These are phyloP conservation scores for Rhododendron simsii DNA, from an alignment of 148 eudicot genomes.

Conservation along the genomic window DNA sequence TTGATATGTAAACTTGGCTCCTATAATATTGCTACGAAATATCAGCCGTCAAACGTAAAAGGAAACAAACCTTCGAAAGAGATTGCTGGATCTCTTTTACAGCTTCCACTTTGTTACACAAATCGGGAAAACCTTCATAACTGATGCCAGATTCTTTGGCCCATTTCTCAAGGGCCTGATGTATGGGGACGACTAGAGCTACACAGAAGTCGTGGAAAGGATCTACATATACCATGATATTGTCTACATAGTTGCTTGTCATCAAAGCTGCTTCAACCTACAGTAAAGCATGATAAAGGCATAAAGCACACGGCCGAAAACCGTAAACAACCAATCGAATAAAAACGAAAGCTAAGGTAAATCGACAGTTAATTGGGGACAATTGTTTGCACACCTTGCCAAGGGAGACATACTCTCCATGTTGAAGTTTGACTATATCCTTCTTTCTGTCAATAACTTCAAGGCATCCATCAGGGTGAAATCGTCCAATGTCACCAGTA, in stretches of 20 bases:
- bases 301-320: background rate
- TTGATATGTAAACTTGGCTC: background rate
- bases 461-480: constrained; percentile 95
- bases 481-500: constrained; percentile 89
- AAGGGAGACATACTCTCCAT: constrained; percentile 96
- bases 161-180: constrained; percentile 74
- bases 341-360: background rate
- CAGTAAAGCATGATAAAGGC: constrained; percentile 10
- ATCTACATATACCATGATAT: constrained; percentile 80
- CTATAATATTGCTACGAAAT: background rate
- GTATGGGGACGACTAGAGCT: constrained; percentile 71
- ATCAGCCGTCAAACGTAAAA: background rate
- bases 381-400: constrained; percentile 57
- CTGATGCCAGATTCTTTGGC: constrained; percentile 62
- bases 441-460: constrained; percentile 95
- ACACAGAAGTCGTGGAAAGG: constrained; percentile 85
- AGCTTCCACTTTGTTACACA: constrained; percentile 73
- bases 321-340: background rate
- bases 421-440: constrained; percentile 98
- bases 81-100: constrained; percentile 74
- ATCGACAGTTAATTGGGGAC: background rate
- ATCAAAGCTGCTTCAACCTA: constrained; percentile 88
- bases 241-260: constrained; percentile 69
- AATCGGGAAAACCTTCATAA: constrained; percentile 51
- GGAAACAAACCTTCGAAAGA: constrained; percentile 57